These are phyloP conservation scores for Xylaria curta DNA, from an alignment of 495 filamentous ascomycete genomes.

Conservation along the genomic window DNA sequence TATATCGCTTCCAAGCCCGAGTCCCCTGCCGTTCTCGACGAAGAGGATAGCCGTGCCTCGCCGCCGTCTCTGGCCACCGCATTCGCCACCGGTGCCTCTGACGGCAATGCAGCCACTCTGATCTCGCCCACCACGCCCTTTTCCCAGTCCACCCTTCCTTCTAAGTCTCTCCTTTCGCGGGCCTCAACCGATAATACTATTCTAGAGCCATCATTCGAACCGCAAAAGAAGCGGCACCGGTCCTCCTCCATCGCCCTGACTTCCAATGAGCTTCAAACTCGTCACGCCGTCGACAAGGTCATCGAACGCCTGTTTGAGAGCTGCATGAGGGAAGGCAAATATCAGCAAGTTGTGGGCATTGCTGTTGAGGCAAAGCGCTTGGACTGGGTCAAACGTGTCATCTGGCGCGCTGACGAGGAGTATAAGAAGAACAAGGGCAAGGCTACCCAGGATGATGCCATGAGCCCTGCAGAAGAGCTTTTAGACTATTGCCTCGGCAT, in stretches of 20 bases:
- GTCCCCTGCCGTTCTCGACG: constrained; percentile 62
- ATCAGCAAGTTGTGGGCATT: constrained; percentile 97
- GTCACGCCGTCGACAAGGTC: constrained; percentile 76
- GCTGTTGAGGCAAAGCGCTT: constrained; percentile 95
- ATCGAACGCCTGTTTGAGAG: constrained; percentile 91
- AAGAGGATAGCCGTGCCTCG: constrained; percentile 54
- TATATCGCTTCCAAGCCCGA: constrained; percentile 87
- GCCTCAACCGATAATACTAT: constrained; percentile 67
- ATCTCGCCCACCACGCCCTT: constrained; percentile 91
- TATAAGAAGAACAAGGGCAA: constrained; percentile 70
- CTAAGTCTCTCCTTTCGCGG: constrained; percentile 87
- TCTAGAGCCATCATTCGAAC: constrained; percentile 60
- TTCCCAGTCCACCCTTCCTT: constrained; percentile 86
- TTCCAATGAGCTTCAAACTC: constrained; percentile 53
- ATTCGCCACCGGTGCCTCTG: constrained; percentile 69
- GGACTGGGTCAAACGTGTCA: constrained; percentile 85
- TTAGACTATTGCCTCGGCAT: constrained; percentile 97
- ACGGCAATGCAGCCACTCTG: constrained; percentile 69
- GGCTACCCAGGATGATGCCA: constrained; percentile 48
- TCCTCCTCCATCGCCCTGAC: constrained; percentile 53
- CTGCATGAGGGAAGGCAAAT: constrained; percentile 85
- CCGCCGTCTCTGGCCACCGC: constrained; percentile 75
- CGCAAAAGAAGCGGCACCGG: constrained; percentile 62
- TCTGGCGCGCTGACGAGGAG: constrained; percentile 80
- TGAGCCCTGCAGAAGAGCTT: constrained; percentile 81